Evolutionary conservation across 805 yeast genomes (phyloP).

Genomic region (Suhomyces sp.): DNA sequence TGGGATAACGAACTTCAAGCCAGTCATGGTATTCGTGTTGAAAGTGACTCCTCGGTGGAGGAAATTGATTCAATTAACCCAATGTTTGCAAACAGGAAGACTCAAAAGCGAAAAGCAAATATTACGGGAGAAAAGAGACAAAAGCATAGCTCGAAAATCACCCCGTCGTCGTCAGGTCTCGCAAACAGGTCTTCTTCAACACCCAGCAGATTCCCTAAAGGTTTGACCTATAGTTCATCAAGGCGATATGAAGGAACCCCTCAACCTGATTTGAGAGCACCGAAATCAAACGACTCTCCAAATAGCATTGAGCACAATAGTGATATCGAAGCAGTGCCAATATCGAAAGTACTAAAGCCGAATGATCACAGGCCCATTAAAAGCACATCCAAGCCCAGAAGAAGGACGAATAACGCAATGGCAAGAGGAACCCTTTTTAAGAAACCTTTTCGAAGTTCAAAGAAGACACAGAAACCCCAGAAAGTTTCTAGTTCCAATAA

Average conservation of each 20-base stretch:
- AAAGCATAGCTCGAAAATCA: background rate
- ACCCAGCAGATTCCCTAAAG: background rate
- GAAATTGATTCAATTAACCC: constrained; percentile 18
- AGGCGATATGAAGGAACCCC: background rate
- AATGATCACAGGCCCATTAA: background rate
- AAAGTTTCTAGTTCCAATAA: background rate
- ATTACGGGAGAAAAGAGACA: background rate
- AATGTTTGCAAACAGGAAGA: constrained; percentile 11
- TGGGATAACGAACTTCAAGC: background rate
- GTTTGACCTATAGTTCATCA: background rate
- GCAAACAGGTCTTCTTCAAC: background rate
- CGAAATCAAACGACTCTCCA: background rate
- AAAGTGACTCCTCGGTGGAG: constrained; percentile 8
- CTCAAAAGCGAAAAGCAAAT: background rate
- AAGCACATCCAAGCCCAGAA: background rate
- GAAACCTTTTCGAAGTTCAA: background rate
- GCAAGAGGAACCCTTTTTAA: background rate
- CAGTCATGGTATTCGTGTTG: background rate
- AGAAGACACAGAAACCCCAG: background rate
- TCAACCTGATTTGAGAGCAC: background rate
- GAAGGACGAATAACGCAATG: background rate
- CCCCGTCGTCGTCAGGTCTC: background rate
- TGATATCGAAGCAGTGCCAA: background rate
- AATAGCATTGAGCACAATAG: background rate
- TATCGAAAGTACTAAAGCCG: background rate